These are phyloP conservation scores for Physcia stellaris DNA, from an alignment of 495 filamentous ascomycete species.

Conservation along the genomic window DNA sequence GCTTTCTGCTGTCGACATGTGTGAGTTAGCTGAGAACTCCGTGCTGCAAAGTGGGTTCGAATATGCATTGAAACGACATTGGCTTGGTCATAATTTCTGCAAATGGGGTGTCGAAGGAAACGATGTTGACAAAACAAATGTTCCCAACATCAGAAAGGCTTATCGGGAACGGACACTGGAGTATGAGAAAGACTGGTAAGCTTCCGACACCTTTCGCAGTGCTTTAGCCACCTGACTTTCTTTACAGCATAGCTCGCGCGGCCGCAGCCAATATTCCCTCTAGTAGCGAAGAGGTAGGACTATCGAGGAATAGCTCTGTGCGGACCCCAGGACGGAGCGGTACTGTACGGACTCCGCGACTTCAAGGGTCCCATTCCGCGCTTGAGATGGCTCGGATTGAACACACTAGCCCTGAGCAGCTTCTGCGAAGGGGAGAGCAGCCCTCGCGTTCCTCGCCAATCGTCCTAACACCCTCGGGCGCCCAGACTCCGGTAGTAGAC, in stretches of 20 bases:
- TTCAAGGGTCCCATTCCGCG: conserved; percentile 4
- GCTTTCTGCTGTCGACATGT: conserved; percentile 95
- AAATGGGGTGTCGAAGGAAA: conserved; percentile 68
- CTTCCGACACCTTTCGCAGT: conserved; percentile 34
- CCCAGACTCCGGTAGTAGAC: background rate
- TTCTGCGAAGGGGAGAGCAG: conserved; percentile 15
- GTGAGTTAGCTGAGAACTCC: conserved; percentile 90
- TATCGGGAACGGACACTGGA: conserved; percentile 74
- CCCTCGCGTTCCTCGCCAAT: conserved; percentile 12
- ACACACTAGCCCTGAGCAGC: conserved; percentile 15
- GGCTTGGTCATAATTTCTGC: conserved; percentile 67
- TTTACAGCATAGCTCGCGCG: conserved; percentile 1
- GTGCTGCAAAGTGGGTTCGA: conserved; percentile 93
- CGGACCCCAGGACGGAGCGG: too few relatives aligned
- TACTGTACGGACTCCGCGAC: background rate
- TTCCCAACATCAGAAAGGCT: conserved; percentile 79
- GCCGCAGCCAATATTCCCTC: background rate
- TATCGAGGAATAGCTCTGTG: too few relatives aligned
- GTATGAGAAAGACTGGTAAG: conserved; percentile 56
- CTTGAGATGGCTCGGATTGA: conserved; percentile 18
- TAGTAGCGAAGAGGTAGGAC: too few relatives aligned
- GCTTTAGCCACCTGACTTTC: conserved; percentile 2
- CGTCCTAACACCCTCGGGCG: conserved; percentile 10
- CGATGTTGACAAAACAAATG: conserved; percentile 86
- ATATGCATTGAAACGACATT: conserved; percentile 70